Evolutionary conservation across 2,329 filamentous ascomycete genomes (phyloP), one percentile per base, ranked within the genome.

Genomic region (Cercospora berteroae): DNA sequence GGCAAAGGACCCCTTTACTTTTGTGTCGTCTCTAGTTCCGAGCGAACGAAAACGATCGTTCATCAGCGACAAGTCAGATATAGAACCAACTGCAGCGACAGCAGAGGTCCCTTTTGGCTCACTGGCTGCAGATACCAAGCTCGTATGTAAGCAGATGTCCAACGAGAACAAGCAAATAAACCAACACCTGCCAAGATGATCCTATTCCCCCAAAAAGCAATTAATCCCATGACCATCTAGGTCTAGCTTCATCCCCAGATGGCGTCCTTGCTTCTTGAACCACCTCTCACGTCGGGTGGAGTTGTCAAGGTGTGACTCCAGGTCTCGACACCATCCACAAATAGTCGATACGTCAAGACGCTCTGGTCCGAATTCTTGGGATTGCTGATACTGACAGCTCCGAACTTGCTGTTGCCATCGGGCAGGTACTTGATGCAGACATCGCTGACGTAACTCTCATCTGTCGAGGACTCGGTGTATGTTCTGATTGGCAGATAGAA

Each of bases 401-500:
- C 93, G 79, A 97, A 94, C 78, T 98, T 98, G 69, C 89, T 93
- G 75, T 93, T 94, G 1, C 94, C 94, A 67, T 90, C 87, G 2
- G 94, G 91, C 56, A 94, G 86, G 73, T 95, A 93, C 88, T 94
- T 92, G 70, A 98, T 84, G 76, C 89, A 85, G 10, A 97, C 87
- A 79, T 98, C 95, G 73, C 94, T 75, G 13, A 69, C 88, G 1
- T 89, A 85, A 72, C 96, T 93, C 0, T 85, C 87, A 18, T 65
- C 66, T 0, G 74, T 75, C 20, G 72, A 71, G 2, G 68, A 68
- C 79, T 97, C 93, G 72, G 84, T 84, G 79, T 98, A 99, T 0
- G 93, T 94, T 2, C 90, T 86, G 25, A 94, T 81, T 0, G 95
- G 95, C 4, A 95, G 86, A 73, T 95, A 97, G 77, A 99, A 99